These are phyloP conservation scores for Pontederia paniculata DNA, from an alignment of 176 grass and related monocot genomes.

Conservation along the genomic window DNA sequence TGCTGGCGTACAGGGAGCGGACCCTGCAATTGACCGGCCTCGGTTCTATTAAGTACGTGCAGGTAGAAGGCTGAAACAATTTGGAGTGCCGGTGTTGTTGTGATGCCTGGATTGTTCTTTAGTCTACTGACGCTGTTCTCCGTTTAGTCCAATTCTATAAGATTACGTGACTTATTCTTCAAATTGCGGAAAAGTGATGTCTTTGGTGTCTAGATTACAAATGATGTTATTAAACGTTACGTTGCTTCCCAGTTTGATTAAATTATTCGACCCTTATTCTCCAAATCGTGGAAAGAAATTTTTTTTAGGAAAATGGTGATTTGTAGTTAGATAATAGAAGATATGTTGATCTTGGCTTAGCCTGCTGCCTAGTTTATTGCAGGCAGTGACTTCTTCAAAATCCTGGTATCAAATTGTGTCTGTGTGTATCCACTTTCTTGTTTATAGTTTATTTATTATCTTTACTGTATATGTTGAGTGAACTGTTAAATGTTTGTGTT, in stretches of 20 bases:
- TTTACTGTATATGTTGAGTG: background rate
- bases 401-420: too few relatives aligned
- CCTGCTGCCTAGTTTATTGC: too few relatives aligned
- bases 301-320: background rate
- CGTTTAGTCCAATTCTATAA: background rate
- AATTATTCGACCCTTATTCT: too few relatives aligned
- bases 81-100: background rate
- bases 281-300: too few relatives aligned
- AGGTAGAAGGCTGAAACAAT: slow-evolving; percentile 34
- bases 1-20: slow-evolving; percentile 53
- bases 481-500: background rate
- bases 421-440: too few relatives aligned
- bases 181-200: background rate
- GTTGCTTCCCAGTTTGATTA: too few relatives aligned
- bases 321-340: background rate
- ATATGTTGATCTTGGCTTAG: background rate
- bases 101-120: too few relatives aligned
- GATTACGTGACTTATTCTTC: background rate
- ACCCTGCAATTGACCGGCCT: slow-evolving; percentile 49
- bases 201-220: background rate
- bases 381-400: too few relatives aligned
- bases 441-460: background rate
- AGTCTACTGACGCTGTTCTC: too few relatives aligned
- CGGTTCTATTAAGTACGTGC: slow-evolving; percentile 73
- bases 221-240: too few relatives aligned